Percentiles rank a stretch among this genome's conserved stretches.
Evolutionary conservation across 2,329 filamentous ascomycete species (phyloP).

Genomic region (Sporothrix phasma): DNA sequence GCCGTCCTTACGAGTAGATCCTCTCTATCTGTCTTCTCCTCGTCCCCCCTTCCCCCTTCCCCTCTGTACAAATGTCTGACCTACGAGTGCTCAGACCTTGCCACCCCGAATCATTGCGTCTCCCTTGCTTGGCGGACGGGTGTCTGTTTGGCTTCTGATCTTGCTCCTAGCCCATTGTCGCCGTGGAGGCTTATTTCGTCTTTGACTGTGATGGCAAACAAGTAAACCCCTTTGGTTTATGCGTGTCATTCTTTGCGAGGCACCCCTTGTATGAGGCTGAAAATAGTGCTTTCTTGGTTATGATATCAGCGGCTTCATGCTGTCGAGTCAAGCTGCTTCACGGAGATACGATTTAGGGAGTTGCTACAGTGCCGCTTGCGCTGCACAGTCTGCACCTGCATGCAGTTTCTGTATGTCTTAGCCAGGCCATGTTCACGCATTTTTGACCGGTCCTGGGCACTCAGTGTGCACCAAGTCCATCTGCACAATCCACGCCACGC

Average conservation of each 20-base stretch:
- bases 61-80: background rate
- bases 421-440: background rate
- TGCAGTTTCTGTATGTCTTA: slow-evolving; percentile 1
- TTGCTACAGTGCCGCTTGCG: no score
- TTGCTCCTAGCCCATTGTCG: background rate
- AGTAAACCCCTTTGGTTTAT: no score
- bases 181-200: background rate
- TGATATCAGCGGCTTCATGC: no score
- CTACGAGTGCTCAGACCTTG: background rate
- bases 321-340: no score
- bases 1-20: background rate
- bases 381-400: background rate
- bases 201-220: background rate
- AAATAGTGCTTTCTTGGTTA: no score
- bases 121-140: background rate
- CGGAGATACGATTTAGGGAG: no score
- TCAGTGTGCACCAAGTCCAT: background rate
- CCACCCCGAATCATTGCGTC: background rate
- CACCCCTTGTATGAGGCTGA: no score
- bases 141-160: background rate
- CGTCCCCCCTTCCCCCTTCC: background rate
- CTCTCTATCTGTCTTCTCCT: no score
- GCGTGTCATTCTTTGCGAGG: no score
- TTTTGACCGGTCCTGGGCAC: background rate
- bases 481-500: background rate